Base-by-base conservation (phyloP, 2,329 filamentous ascomycete genomes). In the Alternaria rosae region DNA sequence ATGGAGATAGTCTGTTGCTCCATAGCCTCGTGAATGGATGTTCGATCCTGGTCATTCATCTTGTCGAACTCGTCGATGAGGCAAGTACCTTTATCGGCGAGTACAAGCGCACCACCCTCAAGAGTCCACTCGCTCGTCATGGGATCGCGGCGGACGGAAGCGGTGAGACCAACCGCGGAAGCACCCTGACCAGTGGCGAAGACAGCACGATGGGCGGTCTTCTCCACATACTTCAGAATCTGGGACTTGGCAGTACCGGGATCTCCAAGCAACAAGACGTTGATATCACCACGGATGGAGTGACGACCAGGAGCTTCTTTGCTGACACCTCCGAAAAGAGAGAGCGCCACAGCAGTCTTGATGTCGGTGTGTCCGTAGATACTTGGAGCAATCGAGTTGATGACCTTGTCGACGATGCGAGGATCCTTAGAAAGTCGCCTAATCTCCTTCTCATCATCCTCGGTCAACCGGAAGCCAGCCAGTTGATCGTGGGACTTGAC, bases 1-100 rank as follows among this genome's bases (percentile, higher is more conserved):
- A 99, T 99, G 64, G 94, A 98, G 70, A 99, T 99, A 2, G 95
- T 99, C 82, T 99, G 95, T 81, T 99, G 95, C 81, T 99, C 95
- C 95, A 99, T 99, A 62, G 95, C 95, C 85, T 99, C 95, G 86
- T 99, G 95, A 71, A 99, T 99, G 8, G 93, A 97, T 1, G 95
- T 98, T 68, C 95, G 89, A 79, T 99, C 95, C 77, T 98, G 93
- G 78, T 99, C 95, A 79, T 98, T 98, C 95, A 99, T 99, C 86
- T 99, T 99, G 87, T 99, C 95, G 73, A 99, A 99, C 81, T 99
- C 95, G 74, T 99, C 95, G 66, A 99, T 99, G 28, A 99, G 85
- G 75, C 95, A 98, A 15, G 93, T 97, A 42, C 95, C 95, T 68
- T 92, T 91, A 78, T 99, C 95, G 15, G 95, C 95, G 58, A 99